These are phyloP conservation scores for Phalaenopsis hybrid DNA, from an alignment of 116 monocot species.

Conservation along the genomic window DNA sequence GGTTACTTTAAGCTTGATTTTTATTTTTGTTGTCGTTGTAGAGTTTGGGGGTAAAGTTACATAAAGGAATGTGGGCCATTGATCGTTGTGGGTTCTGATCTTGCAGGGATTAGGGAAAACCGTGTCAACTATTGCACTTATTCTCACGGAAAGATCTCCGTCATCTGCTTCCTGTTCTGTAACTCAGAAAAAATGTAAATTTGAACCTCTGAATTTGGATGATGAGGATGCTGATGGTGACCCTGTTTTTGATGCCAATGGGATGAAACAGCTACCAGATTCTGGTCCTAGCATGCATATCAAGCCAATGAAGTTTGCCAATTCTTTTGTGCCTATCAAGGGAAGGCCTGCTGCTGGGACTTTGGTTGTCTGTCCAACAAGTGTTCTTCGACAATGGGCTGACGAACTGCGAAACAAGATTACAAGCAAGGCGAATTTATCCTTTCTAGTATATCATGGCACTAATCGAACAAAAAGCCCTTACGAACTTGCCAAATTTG, in stretches of 20 bases:
- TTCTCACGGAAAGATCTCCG: conserved; percentile 57
- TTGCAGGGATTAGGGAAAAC: conserved; percentile 84
- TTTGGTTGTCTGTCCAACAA: conserved; percentile 83
- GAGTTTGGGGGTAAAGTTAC: neutral
- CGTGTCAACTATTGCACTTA: conserved; percentile 77
- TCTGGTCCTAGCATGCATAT: conserved; percentile 2
- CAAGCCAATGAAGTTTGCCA: conserved; percentile 14
- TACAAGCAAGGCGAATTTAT: conserved; percentile 45
- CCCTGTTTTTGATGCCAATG: conserved; percentile 3
- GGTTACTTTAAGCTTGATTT: conserved; percentile 26
- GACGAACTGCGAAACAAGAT: conserved; percentile 71
- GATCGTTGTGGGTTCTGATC: neutral
- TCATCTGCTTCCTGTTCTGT: conserved; percentile 12
- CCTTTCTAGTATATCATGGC: conserved; percentile 77
- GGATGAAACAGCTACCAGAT: conserved; percentile 9
- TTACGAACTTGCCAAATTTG: conserved; percentile 68
- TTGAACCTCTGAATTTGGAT: conserved; percentile 50
- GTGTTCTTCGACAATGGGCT: conserved; percentile 91
- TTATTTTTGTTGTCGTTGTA: neutral
- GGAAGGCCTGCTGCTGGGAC: conserved; percentile 81
- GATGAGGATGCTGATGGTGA: conserved; percentile 33
- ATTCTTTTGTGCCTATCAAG: conserved; percentile 19
- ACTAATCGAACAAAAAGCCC: conserved; percentile 75
- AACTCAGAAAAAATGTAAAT: conserved; percentile 21
- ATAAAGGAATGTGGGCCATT: neutral